Evolutionary conservation across 2,329 filamentous ascomycete genomes (phyloP).

Genomic region (Taxawa tesnikishii): DNA sequence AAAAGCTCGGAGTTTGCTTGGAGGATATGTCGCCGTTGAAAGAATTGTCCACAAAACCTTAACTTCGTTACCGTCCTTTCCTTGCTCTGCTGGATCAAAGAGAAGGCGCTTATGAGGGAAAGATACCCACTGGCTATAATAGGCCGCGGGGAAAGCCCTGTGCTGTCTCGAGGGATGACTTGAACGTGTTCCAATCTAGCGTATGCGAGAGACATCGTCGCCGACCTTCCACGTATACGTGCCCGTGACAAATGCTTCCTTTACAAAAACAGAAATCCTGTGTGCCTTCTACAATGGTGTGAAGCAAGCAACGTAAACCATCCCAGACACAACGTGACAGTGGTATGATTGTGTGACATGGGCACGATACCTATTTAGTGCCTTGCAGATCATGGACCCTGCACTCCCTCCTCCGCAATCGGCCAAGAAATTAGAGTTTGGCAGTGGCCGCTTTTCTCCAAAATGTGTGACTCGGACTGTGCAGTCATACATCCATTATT

Average conservation of each 20-base stretch:
- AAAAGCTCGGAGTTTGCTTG: neutral
- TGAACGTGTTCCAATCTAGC: slow-evolving; percentile 59
- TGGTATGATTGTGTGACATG: no score
- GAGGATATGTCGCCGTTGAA: neutral
- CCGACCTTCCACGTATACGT: neutral
- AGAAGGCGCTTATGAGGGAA: slow-evolving; percentile 97
- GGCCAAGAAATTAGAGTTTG: neutral
- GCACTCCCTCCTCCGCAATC: neutral
- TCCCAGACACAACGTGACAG: no score
- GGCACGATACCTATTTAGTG: no score
- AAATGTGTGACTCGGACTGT: neutral
- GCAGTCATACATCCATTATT: no score
- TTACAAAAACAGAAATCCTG: no score
- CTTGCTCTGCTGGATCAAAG: slow-evolving; percentile 24
- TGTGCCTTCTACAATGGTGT: no score
- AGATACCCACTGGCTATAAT: slow-evolving; percentile 64
- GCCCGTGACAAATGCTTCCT: no score
- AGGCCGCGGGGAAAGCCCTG: slow-evolving; percentile 87
- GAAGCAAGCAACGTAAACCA: no score
- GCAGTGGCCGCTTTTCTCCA: neutral
- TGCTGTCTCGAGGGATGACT: slow-evolving; percentile 74
- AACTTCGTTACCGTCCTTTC: slow-evolving; percentile 10
- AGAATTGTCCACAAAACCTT: neutral
- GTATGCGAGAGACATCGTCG: slow-evolving; percentile 5
- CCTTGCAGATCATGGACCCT: neutral